Conservation (phyloP, 2,329 filamentous ascomycete species). For the Penicillium sp. region DNA sequence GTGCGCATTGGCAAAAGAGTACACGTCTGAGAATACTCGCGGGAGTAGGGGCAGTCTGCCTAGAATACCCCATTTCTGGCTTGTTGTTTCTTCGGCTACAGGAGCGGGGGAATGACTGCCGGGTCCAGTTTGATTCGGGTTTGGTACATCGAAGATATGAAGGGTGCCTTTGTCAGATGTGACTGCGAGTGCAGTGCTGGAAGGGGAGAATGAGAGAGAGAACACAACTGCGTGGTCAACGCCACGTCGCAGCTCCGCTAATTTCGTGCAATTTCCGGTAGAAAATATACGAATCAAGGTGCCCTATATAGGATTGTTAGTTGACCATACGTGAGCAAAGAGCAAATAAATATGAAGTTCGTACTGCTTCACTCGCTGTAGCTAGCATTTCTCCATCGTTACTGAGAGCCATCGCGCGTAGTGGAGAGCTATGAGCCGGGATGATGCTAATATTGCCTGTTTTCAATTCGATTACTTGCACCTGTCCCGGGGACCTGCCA, state of each 20-base stretch:
- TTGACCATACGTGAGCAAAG: not conserved
- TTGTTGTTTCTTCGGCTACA: slow-evolving; percentile 52
- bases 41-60: slow-evolving; percentile 84
- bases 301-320: slow-evolving; percentile 57
- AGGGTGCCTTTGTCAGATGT: slow-evolving; percentile 97
- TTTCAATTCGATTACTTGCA: slow-evolving; percentile 80
- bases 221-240: slow-evolving; percentile 87
- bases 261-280: slow-evolving; percentile 75
- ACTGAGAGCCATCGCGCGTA: slow-evolving; percentile 80
- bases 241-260: slow-evolving; percentile 84
- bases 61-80: slow-evolving; percentile 83
- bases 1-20: slow-evolving; percentile 78
- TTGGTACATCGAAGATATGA: slow-evolving; percentile 86
- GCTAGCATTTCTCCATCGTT: slow-evolving; percentile 79
- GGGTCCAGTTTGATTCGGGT: slow-evolving; percentile 38
- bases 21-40: slow-evolving; percentile 83
- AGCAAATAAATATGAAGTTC: slow-evolving; percentile 1
- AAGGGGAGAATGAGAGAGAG: slow-evolving; percentile 84
- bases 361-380: slow-evolving; percentile 81
- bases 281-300: slow-evolving; percentile 87
- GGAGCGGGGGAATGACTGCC: slow-evolving; percentile 41
- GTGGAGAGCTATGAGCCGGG: slow-evolving; percentile 78
- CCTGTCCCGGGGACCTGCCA: slow-evolving; percentile 83
- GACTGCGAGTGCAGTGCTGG: slow-evolving; percentile 78
- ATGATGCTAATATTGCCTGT: slow-evolving; percentile 90